phyloP scores from a whole-genome alignment of 305 asterid species.

The Fraxinus dipetala region DNA sequence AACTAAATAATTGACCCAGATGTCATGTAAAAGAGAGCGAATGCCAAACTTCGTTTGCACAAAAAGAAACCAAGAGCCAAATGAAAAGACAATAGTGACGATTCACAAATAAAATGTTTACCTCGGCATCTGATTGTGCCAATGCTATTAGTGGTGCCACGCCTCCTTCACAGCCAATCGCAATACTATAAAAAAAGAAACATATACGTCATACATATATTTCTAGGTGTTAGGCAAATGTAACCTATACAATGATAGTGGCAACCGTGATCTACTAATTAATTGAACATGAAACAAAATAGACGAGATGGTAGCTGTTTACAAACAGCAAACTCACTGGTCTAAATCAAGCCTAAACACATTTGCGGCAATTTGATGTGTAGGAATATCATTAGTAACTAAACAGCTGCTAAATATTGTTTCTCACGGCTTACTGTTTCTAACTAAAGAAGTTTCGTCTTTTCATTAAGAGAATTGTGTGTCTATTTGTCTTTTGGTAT shows the following conservation, averaged over 20 bases:
- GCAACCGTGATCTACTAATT: neutral
- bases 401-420: neutral
- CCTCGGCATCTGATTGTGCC: constrained; percentile 77
- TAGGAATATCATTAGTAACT: neutral
- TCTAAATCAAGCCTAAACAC: neutral
- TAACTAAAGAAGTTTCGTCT: neutral
- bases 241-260: neutral
- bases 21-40: constrained; percentile 3
- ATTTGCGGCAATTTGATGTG: neutral
- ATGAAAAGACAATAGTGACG: neutral
- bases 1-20: constrained; percentile 11
- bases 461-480: neutral
- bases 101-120: constrained; percentile 19
- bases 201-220: constrained; percentile 11
- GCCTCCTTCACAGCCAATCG: constrained; percentile 92
- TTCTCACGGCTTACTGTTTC: neutral
- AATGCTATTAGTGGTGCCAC: constrained; percentile 75
- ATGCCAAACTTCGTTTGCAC: constrained; percentile 8
- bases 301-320: neutral
- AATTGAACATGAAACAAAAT: neutral
- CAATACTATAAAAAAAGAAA: constrained; percentile 54
- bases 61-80: neutral
- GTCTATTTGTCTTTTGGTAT: neutral
- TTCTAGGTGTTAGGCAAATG: neutral
- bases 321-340: neutral